Percentiles rank a stretch among this genome's conserved stretches.
Evolutionary conservation across 2,329 filamentous ascomycete species (phyloP).

Genomic region (Cercospora sesami): DNA sequence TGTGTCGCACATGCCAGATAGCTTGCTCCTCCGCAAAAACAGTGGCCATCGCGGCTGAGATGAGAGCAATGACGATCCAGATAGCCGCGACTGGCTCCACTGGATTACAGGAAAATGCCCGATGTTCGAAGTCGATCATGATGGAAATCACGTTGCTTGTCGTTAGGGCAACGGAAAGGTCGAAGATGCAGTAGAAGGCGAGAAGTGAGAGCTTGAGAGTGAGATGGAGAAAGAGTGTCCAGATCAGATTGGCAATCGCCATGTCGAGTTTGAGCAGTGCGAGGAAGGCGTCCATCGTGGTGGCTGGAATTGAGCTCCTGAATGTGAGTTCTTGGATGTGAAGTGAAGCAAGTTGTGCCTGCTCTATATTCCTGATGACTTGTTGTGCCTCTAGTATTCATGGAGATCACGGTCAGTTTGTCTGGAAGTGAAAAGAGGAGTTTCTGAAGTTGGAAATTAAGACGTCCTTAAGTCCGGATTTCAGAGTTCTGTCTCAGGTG

Average conservation of each 20-base stretch:
- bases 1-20: not conserved
- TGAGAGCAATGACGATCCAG: not conserved
- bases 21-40: not conserved
- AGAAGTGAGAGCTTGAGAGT: not conserved
- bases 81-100: not conserved
- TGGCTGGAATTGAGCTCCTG: not conserved
- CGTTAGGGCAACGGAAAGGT: not conserved
- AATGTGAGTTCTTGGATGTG: not conserved
- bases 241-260: not conserved
- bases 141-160: not conserved
- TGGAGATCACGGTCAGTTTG: not conserved
- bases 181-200: not conserved
- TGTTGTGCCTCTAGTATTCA: not conserved
- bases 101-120: not conserved
- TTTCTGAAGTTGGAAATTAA: not conserved
- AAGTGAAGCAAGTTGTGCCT: not conserved
- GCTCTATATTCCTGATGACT: not conserved
- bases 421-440: not conserved
- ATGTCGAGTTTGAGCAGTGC: not conserved
- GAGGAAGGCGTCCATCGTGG: not conserved
- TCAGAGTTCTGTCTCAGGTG: not conserved
- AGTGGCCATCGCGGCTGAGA: not conserved
- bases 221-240: not conserved
- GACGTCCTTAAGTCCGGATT: not conserved
- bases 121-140: not conserved